Evolutionary conservation across 345 rosid species (phyloP).

Genomic region (Eucalyptus grandis): DNA sequence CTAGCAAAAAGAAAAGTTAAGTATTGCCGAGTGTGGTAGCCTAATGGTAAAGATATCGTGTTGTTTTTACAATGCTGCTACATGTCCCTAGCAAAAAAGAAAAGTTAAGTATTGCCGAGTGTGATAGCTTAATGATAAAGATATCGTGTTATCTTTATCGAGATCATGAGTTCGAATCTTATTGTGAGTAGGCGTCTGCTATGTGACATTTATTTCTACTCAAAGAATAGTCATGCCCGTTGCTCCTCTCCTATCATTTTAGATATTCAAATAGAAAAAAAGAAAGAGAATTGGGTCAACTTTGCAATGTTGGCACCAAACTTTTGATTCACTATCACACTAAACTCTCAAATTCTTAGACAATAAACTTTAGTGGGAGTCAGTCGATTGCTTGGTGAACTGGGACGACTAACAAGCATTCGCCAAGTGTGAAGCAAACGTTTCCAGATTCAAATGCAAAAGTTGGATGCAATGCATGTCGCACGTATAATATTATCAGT

Average conservation of each 20-base stretch:
- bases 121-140: too few relatives aligned
- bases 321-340: too few relatives aligned
- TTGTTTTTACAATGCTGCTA: neutral
- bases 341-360: neutral
- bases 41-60: neutral
- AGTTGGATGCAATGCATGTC: neutral
- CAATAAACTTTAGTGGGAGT: neutral
- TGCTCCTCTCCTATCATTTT: too few relatives aligned
- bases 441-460: neutral
- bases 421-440: neutral
- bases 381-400: neutral
- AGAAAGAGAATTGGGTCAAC: neutral
- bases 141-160: fast-evolving
- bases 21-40: too few relatives aligned
- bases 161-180: too few relatives aligned
- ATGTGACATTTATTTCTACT: neutral
- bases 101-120: fast-evolving
- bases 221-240: too few relatives aligned
- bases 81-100: neutral
- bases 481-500: neutral
- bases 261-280: neutral
- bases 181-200: fast-evolving
- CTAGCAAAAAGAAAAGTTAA: fast-evolving
- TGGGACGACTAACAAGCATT: neutral
- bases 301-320: neutral